These are phyloP conservation scores for Xylaria curta DNA, from an alignment of 495 filamentous ascomycete genomes.

Conservation along the genomic window DNA sequence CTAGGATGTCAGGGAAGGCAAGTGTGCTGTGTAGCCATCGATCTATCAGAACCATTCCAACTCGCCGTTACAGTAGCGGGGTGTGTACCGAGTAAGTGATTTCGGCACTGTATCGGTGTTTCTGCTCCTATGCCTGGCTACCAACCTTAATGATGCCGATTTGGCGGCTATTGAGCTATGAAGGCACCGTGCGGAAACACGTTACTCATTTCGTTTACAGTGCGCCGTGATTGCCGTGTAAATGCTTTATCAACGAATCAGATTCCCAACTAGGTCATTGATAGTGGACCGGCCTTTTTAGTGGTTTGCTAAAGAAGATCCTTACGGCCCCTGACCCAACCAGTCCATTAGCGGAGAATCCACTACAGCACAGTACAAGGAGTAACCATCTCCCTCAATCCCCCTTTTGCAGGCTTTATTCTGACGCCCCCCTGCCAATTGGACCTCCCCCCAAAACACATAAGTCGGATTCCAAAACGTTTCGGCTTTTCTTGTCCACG, in stretches of 20 bases:
- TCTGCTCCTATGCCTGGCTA: background rate
- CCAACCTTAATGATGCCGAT: too few relatives aligned
- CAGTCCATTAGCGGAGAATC: background rate
- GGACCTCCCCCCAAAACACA: conserved; percentile 43
- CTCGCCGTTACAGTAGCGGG: background rate
- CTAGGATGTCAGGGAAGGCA: background rate
- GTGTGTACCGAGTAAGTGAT: background rate
- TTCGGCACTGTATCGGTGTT: background rate
- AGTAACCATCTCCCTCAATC: conserved; percentile 12
- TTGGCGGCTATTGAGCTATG: background rate
- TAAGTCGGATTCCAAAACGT: conserved; percentile 53
- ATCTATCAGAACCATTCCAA: conserved; percentile 10
- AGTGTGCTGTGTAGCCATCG: conserved; percentile 1
- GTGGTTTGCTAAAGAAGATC: conserved; percentile 10
- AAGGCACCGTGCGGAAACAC: conserved; percentile 3
- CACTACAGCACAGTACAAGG: conserved; percentile 6
- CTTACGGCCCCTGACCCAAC: conserved; percentile 8
- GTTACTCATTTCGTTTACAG: conserved; percentile 2
- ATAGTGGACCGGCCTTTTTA: background rate
- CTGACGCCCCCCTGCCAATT: conserved; percentile 25
- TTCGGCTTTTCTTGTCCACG: conserved; percentile 49
- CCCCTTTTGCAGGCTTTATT: conserved; percentile 22
- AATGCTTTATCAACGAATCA: conserved; percentile 2
- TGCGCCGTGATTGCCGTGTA: conserved; percentile 6
- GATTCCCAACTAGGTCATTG: background rate